Base-by-base conservation (phyloP, 2,329 filamentous ascomycete genomes). In the Cytospora paraplurivora region DNA sequence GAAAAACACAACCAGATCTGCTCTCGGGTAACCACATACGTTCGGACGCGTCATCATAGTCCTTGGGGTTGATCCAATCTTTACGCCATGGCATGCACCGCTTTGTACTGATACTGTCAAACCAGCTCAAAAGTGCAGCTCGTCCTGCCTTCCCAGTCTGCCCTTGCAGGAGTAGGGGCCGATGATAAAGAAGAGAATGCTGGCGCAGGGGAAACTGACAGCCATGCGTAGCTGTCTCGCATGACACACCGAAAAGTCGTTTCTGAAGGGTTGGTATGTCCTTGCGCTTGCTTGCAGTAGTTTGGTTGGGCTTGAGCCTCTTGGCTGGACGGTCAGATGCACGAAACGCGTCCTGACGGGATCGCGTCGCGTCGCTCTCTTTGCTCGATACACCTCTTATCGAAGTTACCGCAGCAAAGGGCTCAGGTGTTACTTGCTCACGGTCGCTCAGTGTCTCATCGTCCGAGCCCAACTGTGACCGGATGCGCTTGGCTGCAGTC, bases 81-180 rank as follows among this genome's bases (percentile, higher is more conserved):
- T 86, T 85, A 35, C 86, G 82, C 83, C 83, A 86, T 2, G 83
- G 83, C 83, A 86, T 86, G 13, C 75, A 72, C n/a, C 83, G 82
- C 1, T 74, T 66, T 13, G 74, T 70, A 69, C 78, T 79, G 41
- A 80, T 77, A 5, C 74, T 66, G 66, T 83, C 81, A 68, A 85
- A 86, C 83, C 83, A 86, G 17, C 68, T 37, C 1, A 86, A 77
- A 1, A 86, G 76, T 6, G 75, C 66, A 1, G 68, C 67, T 1
- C 79, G 77, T 0, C 67, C 66, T 1, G 56, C 33, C 11, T 72
- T 74, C 17, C 72, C 69, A 1, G 71, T 49, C 4, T 66, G 66
- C 19, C 73, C 77, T 63, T 78, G 72, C 1, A 86, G 75, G 3
- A 86, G 74, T 5, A 81, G 72, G 0, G 83, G 82, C 2, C 75